Evolutionary conservation across 345 rosid genomes (phyloP), one percentile per base, ranked within the genome.

Genomic region (Carallia brachiata): DNA sequence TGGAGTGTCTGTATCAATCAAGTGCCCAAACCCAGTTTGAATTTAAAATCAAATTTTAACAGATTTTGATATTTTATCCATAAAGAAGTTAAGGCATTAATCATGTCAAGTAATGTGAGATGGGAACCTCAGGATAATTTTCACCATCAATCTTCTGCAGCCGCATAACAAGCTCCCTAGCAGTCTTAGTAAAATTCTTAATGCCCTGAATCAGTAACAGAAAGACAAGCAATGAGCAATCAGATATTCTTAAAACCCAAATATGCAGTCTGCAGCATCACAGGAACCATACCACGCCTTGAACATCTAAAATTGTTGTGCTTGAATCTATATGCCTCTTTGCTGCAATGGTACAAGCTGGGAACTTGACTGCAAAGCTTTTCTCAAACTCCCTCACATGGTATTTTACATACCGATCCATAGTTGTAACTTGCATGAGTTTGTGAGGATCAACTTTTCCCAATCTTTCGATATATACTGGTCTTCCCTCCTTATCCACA

Each of bases 111-210:
- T 19, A 54, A 17, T 23, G 8, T 50, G 44, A 64, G 75, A 73
- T 67, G 27, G 64, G 34, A 65, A 92, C 99, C 97, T 96, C 99
- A 31, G 99, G 99, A 78, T 92, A 96, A 77, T 96, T 96, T 78
- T 96, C 98, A 63, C 97, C 91, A 75, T 96, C 99, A 81, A 96
- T 84, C 83, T 90, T 96, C 84, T 96, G 99, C 70, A 96, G 82
- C 59, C 93, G 91, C 76, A 81, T 81, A 61, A 96, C 80, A 78
- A 96, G 97, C 7, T 96, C 99, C 57, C 99, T 83, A 16, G 99
- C 99, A 83, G 88, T 85, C 81, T 95, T 92, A 61, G 87, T 90
- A 47, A 96, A 88, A 80, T 89, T 92, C 85, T 96, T 95, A 18
- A 90, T 81, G 36, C 98, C 96, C 88, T 90, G 77, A 83, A 78